Conservation (phyloP, 371 early-diverging fungal genomes). For the Rhizopus arrhizus region DNA sequence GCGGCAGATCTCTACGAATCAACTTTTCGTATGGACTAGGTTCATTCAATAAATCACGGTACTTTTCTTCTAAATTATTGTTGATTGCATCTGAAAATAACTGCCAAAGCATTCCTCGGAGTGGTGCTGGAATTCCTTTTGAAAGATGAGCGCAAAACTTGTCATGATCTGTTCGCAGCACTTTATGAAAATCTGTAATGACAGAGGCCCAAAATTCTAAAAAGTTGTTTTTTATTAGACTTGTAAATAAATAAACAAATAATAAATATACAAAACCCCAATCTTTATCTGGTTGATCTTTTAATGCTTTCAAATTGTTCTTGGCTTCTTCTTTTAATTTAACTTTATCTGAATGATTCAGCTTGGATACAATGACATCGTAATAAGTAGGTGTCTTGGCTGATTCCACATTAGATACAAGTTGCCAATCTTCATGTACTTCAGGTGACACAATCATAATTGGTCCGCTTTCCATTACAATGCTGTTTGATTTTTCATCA, state of each 20-base stretch:
- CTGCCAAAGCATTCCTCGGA: slow-evolving; percentile 91
- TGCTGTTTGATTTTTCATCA: not conserved
- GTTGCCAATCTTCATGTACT: slow-evolving; percentile 25
- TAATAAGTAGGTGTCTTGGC: slow-evolving; percentile 28
- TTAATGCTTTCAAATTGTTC: slow-evolving; percentile 1
- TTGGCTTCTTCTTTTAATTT: slow-evolving; percentile 34
- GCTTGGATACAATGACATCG: slow-evolving; percentile 42
- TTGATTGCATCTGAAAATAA: slow-evolving; percentile 67
- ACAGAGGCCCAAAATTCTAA: slow-evolving; percentile 48
- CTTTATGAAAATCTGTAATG: slow-evolving; percentile 33
- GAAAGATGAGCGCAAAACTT: slow-evolving; percentile 33
- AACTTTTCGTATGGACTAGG: slow-evolving; percentile 82
- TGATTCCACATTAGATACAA: slow-evolving; percentile 13
- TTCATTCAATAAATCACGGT: slow-evolving; percentile 74
- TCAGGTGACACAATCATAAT: slow-evolving; percentile 1
- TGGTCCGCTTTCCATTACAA: not conserved
- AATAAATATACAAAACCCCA: slow-evolving; percentile 32
- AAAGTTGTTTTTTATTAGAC: not conserved
- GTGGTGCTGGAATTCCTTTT: slow-evolving; percentile 76
- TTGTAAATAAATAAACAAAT: not conserved
- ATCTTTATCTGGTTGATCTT: slow-evolving; percentile 27
- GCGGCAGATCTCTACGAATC: slow-evolving; percentile 83
- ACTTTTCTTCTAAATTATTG: slow-evolving; percentile 65
- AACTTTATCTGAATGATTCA: slow-evolving; percentile 56
- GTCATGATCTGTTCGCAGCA: slow-evolving; percentile 23